A percentile compares a stretch with the other conserved stretches of the same genome.
Evolutionary conservation across 768 basidiomycete species (phyloP).

Genomic region (Suillus ampliporus): DNA sequence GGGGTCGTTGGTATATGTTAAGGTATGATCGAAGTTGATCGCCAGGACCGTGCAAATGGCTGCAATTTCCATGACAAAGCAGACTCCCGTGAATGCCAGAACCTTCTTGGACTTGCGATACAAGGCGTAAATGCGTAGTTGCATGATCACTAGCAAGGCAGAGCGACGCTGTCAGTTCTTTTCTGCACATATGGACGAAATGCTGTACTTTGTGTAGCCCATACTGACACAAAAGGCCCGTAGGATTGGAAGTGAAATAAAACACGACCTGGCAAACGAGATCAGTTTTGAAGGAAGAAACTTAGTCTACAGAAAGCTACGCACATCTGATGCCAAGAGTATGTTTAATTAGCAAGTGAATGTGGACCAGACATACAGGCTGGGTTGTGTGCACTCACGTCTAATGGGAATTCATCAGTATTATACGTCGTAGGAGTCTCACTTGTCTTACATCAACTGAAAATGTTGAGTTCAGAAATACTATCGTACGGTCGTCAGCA

Average conservation of each 20-base stretch:
- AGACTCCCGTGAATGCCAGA: conserved; percentile 1
- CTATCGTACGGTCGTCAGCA: conserved; percentile 5
- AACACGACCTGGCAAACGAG: conserved; percentile 9
- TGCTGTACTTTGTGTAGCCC: conserved; percentile 14
- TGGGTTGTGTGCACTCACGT: conserved; percentile 1
- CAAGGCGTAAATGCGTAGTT: conserved; percentile 17
- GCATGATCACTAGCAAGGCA: conserved; percentile 14
- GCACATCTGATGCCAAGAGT: background rate
- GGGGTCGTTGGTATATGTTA: conserved; percentile 14
- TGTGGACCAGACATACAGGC: background rate
- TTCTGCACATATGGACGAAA: background rate
- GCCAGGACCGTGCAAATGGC: conserved; percentile 8
- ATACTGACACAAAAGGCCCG: conserved; percentile 13
- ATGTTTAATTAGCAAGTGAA: background rate
- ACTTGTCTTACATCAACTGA: conserved; percentile 9
- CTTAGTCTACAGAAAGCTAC: background rate
- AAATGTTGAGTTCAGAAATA: conserved; percentile 13
- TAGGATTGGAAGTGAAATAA: conserved; percentile 15
- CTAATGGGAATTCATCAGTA: conserved; percentile 8
- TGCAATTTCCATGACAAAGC: conserved; percentile 15
- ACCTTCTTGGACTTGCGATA: conserved; percentile 16
- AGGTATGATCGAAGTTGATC: conserved; percentile 6
- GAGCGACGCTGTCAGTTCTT: background rate
- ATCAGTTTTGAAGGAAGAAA: background rate
- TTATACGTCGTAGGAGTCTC: background rate